These are phyloP conservation scores for Ceratocystis cubensis DNA, from an alignment of 2,329 filamentous ascomycete genomes.

Conservation along the genomic window DNA sequence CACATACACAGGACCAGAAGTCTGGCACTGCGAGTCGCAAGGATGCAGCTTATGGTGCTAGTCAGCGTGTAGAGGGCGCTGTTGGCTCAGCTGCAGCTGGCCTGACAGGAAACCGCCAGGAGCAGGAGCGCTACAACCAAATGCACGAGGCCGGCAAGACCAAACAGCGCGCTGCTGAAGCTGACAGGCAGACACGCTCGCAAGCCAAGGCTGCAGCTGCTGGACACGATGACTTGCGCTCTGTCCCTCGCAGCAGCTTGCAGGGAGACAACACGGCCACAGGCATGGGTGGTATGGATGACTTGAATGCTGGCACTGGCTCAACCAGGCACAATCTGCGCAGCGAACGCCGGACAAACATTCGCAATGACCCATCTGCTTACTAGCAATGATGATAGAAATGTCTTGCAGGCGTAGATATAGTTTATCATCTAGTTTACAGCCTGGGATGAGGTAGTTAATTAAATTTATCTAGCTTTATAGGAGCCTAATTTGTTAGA, in stretches of 20 bases:
- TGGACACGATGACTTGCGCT: not conserved
- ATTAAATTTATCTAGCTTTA: no score
- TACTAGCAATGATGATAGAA: not conserved
- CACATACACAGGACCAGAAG: not conserved
- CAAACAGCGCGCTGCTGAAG: conserved; percentile 68
- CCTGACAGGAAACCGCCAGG: conserved; percentile 55
- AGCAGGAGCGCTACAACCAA: conserved; percentile 51
- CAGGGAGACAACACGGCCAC: not conserved
- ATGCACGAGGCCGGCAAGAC: conserved; percentile 76
- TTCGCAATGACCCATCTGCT: not conserved
- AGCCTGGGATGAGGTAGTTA: no score
- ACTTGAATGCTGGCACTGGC: not conserved
- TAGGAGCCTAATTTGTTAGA: no score
- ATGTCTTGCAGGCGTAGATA: no score
- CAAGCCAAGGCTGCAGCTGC: not conserved
- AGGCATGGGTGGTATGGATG: not conserved
- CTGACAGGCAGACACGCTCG: conserved; percentile 46
- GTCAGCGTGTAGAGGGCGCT: conserved; percentile 55
- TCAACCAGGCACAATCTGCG: not conserved
- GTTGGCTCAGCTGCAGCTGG: conserved; percentile 60
- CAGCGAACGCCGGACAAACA: not conserved
- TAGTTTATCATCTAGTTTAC: no score
- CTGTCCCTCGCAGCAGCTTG: not conserved
- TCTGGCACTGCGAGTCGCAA: not conserved
- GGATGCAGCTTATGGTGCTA: conserved; percentile 42